Conservation (phyloP, 768 basidiomycete genomes). For the Rhodotorula kratochvilovae region DNA sequence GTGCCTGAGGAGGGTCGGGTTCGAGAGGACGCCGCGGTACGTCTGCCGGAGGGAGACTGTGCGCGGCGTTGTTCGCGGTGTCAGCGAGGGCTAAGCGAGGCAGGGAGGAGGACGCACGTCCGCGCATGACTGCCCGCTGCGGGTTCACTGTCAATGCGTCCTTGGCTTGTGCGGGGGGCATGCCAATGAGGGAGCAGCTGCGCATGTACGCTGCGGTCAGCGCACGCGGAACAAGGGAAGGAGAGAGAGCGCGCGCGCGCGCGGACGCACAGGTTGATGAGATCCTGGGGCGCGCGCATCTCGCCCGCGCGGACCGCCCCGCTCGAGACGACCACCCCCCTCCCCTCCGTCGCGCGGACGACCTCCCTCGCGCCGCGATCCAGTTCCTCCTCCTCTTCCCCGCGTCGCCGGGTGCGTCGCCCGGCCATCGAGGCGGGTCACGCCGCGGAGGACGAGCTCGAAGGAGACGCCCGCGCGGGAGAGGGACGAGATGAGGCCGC, state of each 20-base stretch:
- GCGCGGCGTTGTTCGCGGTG: rapidly evolving
- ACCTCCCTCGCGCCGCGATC: constrained; percentile 85
- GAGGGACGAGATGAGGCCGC: constrained; percentile 74
- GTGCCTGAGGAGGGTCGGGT: constrained; percentile 15
- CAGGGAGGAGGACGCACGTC: constrained; percentile 18
- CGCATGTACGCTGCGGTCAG: too few species aligned
- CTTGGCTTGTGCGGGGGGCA: constrained; percentile 29
- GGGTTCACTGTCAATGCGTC: constrained; percentile 33
- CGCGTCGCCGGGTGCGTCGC: constrained; percentile 50
- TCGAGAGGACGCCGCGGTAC: constrained; percentile 39
- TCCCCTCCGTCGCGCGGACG: constrained; percentile 72
- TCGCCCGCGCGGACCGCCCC: constrained; percentile 61
- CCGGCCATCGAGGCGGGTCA: constrained; percentile 23
- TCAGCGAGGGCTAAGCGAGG: background rate
- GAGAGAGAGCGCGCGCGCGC: too few species aligned
- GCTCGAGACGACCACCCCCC: constrained; percentile 66
- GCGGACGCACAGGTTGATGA: constrained; percentile 51
- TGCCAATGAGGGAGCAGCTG: constrained; percentile 35
- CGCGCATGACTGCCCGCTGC: constrained; percentile 33
- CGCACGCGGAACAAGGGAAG: background rate
- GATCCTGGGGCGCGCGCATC: constrained; percentile 65
- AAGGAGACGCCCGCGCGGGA: constrained; percentile 77
- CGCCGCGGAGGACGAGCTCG: constrained; percentile 56
- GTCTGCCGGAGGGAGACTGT: constrained; percentile 36
- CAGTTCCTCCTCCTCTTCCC: constrained; percentile 54